Evolutionary conservation across 192 early-diverging fungal species (phyloP).

Genomic region (Phycomyces blakesleeanus): DNA sequence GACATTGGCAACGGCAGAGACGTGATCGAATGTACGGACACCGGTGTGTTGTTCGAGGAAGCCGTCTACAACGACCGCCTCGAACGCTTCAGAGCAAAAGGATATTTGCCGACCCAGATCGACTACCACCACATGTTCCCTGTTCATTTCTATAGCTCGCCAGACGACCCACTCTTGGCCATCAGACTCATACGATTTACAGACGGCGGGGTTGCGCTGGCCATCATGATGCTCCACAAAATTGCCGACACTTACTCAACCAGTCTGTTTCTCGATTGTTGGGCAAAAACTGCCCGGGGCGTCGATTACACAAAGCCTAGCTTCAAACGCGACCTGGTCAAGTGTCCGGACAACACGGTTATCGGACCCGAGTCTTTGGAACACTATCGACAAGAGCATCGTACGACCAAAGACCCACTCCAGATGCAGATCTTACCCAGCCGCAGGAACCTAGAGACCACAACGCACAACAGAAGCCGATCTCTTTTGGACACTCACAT

Average conservation of each 20-base stretch:
- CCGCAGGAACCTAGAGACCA: not conserved
- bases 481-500: too few species aligned
- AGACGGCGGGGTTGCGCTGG: conserved; percentile 26
- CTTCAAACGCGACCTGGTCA: conserved; percentile 14
- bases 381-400: conserved; percentile 27
- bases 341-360: conserved; percentile 5
- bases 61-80: conserved; percentile 15
- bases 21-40: conserved; percentile 20
- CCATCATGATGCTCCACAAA: conserved; percentile 30
- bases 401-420: not conserved
- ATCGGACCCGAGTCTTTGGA: conserved; percentile 16
- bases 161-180: conserved; percentile 19
- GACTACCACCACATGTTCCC: conserved; percentile 32
- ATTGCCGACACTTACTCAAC: conserved; percentile 26
- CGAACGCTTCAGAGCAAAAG: conserved; percentile 8
- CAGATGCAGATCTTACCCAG: conserved; percentile 25
- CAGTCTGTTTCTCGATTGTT: conserved; percentile 21
- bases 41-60: conserved; percentile 29
- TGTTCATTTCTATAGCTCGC: conserved; percentile 24
- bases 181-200: conserved; percentile 21
- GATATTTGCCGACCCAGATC: conserved; percentile 25
- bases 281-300: conserved; percentile 20
- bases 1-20: conserved; percentile 29
- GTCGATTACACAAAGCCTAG: not conserved
- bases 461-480: too few species aligned